Base-by-base conservation (phyloP, 2,329 filamentous ascomycete species). In the Emmonsiellopsis sp. region DNA sequence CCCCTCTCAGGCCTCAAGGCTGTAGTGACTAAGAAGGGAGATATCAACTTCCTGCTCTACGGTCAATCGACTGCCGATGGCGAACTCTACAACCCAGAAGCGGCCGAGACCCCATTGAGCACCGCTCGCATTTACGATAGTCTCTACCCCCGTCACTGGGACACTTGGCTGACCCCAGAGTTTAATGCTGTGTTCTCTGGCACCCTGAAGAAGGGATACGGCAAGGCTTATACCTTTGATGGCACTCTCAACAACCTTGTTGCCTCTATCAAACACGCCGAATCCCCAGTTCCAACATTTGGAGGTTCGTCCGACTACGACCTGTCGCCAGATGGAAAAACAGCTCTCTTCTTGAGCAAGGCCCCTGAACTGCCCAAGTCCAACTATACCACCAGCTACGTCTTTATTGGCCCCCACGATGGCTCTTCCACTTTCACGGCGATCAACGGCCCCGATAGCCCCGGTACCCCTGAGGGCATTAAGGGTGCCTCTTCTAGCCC, bases 61-160 rank as follows among this genome's bases (percentile, higher is more conserved):
- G 87, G 83, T 8, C 73, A 83, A 58, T 83, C 86, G 0, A 85
- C 81, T 3, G 79, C 85, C 2, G 77, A 83, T 45, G 91, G 89
- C 5, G 73, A 81, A 1, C 77, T 93, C 30, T 84, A 84, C 70
- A 87, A 87, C 65, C 75, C 81, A 10, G 76, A 83, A 38, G 75
- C 77, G 11, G 82, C 80, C 38, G 72, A 79, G 57, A 81, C 83
- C 63, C 74, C 79, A 2, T 70, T 76, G 26, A 84, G 84, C 16
- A 80, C 81, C 3, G 89, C 82, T 31, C 84, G 80, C 61, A 78
- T 89, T 20, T 93, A 93, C 68, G 82, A 81, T 16, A 81, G 79
- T 47, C 79, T 91, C 30, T 93, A 88, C 63, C 86, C 88, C 31
- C 81, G 89, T 11, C 87, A 94, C 63, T 94, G 89, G 89, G 88